Conservation (phyloP, 2,329 filamentous ascomycete genomes). For the Colletotrichum eleusines region DNA sequence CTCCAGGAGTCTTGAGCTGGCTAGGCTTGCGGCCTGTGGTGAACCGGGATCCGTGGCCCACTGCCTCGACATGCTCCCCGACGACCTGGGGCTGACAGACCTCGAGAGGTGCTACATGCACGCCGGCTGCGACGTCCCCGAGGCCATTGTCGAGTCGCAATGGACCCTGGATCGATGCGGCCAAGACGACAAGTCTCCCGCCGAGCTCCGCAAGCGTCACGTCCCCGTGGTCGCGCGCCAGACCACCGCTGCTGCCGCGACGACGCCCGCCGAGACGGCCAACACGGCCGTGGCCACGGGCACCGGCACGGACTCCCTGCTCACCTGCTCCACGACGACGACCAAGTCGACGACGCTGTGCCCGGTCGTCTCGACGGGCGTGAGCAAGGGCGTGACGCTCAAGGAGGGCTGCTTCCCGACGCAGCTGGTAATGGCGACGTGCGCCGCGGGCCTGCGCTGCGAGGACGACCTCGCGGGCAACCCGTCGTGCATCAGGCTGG, state of each 20-base stretch:
- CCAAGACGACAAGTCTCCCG: conserved; percentile 15
- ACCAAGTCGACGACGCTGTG: conserved; percentile 55
- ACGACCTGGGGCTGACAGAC: conserved; percentile 48
- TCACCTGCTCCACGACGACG: conserved; percentile 47
- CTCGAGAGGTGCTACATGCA: conserved; percentile 54
- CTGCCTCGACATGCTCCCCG: conserved; percentile 56
- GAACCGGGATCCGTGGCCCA: conserved; percentile 54
- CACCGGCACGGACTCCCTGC: conserved; percentile 42
- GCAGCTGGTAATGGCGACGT: conserved; percentile 52
- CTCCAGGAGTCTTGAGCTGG: conserved; percentile 54
- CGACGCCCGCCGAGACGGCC: conserved; percentile 2
- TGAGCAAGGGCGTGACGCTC: conserved; percentile 56
- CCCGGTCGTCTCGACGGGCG: conserved; percentile 50
- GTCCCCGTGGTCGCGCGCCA: conserved; percentile 32
- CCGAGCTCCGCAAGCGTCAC: conserved; percentile 42
- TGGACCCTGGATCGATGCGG: conserved; percentile 51
- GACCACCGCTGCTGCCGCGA: conserved; percentile 42
- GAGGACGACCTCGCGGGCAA: conserved; percentile 53
- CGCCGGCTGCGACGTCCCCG: conserved; percentile 51
- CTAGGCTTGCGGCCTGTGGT: conserved; percentile 58
- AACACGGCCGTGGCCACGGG: conserved; percentile 7
- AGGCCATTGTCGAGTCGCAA: conserved; percentile 49
- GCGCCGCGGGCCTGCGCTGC: conserved; percentile 61
- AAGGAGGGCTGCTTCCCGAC: conserved; percentile 53
- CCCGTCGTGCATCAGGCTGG: conserved; percentile 58